Evolutionary conservation across 2,329 filamentous ascomycete species (phyloP), one percentile per base, ranked within the genome.

Genomic region (Beauveria sp.): DNA sequence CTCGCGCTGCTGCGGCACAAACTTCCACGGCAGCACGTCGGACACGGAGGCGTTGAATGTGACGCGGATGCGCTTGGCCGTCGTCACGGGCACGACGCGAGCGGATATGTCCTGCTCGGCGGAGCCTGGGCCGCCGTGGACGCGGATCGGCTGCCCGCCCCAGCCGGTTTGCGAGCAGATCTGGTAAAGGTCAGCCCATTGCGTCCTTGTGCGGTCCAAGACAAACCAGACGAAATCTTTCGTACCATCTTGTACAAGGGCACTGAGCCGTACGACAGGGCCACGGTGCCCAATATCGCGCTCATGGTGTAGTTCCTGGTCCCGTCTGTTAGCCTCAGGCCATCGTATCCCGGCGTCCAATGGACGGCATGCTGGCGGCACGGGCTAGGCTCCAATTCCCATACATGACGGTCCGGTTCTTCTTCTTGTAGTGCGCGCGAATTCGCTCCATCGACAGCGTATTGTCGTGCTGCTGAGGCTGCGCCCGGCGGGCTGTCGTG

Each of bases 41-140:
- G 93, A 98, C 1, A 97, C 93, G 30, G 91, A 96, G 53, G 93
- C 90, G 71, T 92, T 95, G 83, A 99, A 99, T 28, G 93, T 98
- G 66, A 99, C 93, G 63, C 91, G 90, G 69, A 99, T 88, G 59
- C 95, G 90, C 67, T 90, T 90, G 63, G 90, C 89, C 67, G 86
- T 81, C 20, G 86, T 90, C 45, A 97, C 87, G 18, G 95, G 95
- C 52, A 86, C 83, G 50, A 99, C 84, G 60, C 93, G 90, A 54
- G 82, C 81, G 42, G 93, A 85, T 28, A 90, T 84, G 73, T 96
- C 89, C 30, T 54, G 58, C 61, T 75, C 75, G 64, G 78, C 79
- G 62, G 81, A 76, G 65, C 78, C 79, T 61, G 77, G 79, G 58
- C 71, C 72, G 56, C 77, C 77, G 77, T 91, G 88, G 51, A 91